These are phyloP conservation scores for Dipteronia sinensis DNA, from an alignment of 345 rosid species.

Conservation along the genomic window DNA sequence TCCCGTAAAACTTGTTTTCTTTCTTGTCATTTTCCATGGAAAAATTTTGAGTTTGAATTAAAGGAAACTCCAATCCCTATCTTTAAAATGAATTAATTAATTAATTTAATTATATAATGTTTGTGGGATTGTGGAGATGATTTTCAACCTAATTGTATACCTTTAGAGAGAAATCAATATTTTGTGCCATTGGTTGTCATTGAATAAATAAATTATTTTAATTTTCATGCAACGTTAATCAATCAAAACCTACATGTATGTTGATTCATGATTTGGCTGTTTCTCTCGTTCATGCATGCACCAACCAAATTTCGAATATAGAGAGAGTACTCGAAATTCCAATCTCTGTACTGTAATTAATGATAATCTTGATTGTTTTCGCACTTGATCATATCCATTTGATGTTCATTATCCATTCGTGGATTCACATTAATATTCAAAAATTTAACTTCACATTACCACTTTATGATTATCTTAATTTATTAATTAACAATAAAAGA, in stretches of 20 bases:
- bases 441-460: not conserved
- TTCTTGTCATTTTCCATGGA: constrained; percentile 7
- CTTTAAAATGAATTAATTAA: not conserved
- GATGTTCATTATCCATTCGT: not conserved
- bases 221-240: constrained; percentile 12
- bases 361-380: not conserved
- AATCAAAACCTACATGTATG: not conserved
- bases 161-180: not conserved
- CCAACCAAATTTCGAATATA: not conserved
- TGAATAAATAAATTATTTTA: not conserved
- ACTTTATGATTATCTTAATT: not conserved
- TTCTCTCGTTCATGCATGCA: not conserved
- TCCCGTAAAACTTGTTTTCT: not conserved
- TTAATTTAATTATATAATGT: no score
- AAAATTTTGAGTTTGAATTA: not conserved
- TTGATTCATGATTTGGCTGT: constrained; percentile 16
- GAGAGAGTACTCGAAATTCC: no score
- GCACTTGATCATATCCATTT: not conserved
- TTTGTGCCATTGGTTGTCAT: not conserved
- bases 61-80: not conserved
- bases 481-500: not conserved
- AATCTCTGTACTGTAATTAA: not conserved
- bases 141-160: not conserved
- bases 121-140: no score
- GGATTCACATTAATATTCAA: not conserved